These are phyloP conservation scores for Coniferiporia sulphurascens DNA, from an alignment of 1,284 basidiomycete genomes.

Conservation along the genomic window DNA sequence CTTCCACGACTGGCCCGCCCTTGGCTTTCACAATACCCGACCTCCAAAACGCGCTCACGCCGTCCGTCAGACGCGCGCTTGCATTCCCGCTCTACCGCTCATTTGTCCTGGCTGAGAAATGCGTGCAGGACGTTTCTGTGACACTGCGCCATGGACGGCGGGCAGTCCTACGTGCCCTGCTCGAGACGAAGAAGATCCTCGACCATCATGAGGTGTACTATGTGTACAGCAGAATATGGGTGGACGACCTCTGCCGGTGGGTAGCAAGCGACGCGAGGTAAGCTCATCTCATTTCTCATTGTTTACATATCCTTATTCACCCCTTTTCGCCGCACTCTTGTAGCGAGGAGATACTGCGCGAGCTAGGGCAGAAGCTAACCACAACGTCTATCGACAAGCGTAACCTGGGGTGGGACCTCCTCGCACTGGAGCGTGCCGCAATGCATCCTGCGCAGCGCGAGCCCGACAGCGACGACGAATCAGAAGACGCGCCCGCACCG, in stretches of 20 bases:
- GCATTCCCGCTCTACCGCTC: slow-evolving; percentile 74
- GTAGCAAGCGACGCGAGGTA: slow-evolving; percentile 57
- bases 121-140: slow-evolving; percentile 57
- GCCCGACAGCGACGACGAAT: slow-evolving; percentile 59
- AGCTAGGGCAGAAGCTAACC: slow-evolving; percentile 41
- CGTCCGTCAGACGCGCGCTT: slow-evolving; percentile 68
- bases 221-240: slow-evolving; percentile 76
- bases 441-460: slow-evolving; percentile 34
- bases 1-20: slow-evolving; percentile 23
- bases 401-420: slow-evolving; percentile 63
- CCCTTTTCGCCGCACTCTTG: not conserved
- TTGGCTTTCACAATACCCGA: slow-evolving; percentile 40
- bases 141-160: slow-evolving; percentile 57
- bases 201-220: slow-evolving; percentile 81
- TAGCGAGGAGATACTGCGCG: slow-evolving; percentile 52
- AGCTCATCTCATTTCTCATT: slow-evolving; percentile 20
- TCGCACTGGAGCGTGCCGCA: slow-evolving; percentile 51
- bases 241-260: slow-evolving; percentile 78
- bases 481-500: slow-evolving; percentile 17
- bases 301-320: not conserved
- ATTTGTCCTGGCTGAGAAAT: slow-evolving; percentile 62
- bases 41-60: slow-evolving; percentile 43
- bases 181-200: slow-evolving; percentile 64
- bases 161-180: slow-evolving; percentile 52
- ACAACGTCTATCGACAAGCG: slow-evolving; percentile 44